Evolutionary conservation across 202 grass and related monocot genomes (phyloP).

Genomic region (Elaeis oleifera): DNA sequence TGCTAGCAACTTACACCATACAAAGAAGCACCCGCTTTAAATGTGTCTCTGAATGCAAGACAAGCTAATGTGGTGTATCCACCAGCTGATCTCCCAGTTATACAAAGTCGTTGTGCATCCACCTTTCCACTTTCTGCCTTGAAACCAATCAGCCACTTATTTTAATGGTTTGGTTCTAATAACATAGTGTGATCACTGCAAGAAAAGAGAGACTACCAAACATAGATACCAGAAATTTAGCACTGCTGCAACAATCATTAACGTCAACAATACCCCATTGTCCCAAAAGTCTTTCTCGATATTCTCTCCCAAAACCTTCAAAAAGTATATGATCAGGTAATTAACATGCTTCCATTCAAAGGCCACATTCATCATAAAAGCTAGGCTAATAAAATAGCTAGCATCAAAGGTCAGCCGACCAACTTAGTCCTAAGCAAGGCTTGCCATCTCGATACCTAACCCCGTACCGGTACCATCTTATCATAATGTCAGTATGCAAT

Average conservation of each 20-base stretch:
- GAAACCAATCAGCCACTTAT: slow-evolving; percentile 15
- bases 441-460: too few relatives aligned
- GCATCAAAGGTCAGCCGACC: too few relatives aligned
- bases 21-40: slow-evolving; percentile 89
- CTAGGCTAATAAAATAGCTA: too few relatives aligned
- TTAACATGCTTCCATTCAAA: not conserved
- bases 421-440: too few relatives aligned
- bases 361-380: too few relatives aligned
- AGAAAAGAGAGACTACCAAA: slow-evolving; percentile 9
- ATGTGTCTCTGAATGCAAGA: slow-evolving; percentile 75
- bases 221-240: slow-evolving; percentile 63
- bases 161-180: not conserved
- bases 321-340: slow-evolving; percentile 1
- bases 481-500: too few relatives aligned
- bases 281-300: slow-evolving; percentile 65
- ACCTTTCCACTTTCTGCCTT: slow-evolving; percentile 77
- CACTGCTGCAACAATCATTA: slow-evolving; percentile 83
- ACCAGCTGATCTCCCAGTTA: slow-evolving; percentile 83
- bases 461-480: too few relatives aligned
- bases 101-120: slow-evolving; percentile 76
- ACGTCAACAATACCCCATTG: slow-evolving; percentile 90
- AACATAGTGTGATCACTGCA: not conserved
- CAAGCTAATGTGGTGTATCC: slow-evolving; percentile 90
- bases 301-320: slow-evolving; percentile 93
- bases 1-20: slow-evolving; percentile 72